These are phyloP conservation scores for Ogataea populi-albae DNA, from an alignment of 805 yeast genomes.

Conservation along the genomic window DNA sequence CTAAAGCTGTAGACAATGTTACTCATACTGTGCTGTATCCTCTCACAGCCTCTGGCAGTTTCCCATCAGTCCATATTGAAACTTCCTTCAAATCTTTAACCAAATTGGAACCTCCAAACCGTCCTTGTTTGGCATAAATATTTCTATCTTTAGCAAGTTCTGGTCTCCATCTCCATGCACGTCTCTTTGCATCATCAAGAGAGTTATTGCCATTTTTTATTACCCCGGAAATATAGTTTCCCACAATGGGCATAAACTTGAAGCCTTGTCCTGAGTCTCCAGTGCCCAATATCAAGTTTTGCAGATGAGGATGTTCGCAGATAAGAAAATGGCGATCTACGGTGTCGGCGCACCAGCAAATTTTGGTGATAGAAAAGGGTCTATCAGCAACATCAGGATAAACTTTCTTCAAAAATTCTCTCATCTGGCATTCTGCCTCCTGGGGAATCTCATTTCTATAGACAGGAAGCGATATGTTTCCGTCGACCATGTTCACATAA, in stretches of 20 bases:
- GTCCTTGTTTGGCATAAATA: conserved; percentile 15
- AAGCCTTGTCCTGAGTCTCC: conserved; percentile 50
- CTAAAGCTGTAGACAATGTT: no score
- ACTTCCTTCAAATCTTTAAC: conserved; percentile 20
- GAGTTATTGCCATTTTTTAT: conserved; percentile 30
- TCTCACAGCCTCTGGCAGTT: conserved; percentile 10
- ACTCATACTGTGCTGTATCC: no score
- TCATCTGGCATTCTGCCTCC: conserved; percentile 34
- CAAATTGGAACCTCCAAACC: conserved; percentile 19
- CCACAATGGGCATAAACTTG: conserved; percentile 44
- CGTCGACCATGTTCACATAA: conserved; percentile 28
- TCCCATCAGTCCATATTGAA: conserved; percentile 12
- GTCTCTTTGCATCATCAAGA: conserved; percentile 24
- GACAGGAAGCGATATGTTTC: conserved; percentile 28
- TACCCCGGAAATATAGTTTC: conserved; percentile 37
- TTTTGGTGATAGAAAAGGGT: conserved; percentile 31
- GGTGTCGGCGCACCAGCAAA: conserved; percentile 41
- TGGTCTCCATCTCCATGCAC: conserved; percentile 38
- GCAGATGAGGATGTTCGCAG: conserved; percentile 33
- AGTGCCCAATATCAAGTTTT: conserved; percentile 36
- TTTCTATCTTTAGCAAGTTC: conserved; percentile 34
- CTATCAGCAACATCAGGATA: conserved; percentile 32
- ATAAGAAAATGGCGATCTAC: conserved; percentile 38
- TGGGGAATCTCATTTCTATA: conserved; percentile 31
- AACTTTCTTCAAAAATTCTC: conserved; percentile 32